Conservation (phyloP, 352 stramenopile genomes). For the Phytophthora brassicae region DNA sequence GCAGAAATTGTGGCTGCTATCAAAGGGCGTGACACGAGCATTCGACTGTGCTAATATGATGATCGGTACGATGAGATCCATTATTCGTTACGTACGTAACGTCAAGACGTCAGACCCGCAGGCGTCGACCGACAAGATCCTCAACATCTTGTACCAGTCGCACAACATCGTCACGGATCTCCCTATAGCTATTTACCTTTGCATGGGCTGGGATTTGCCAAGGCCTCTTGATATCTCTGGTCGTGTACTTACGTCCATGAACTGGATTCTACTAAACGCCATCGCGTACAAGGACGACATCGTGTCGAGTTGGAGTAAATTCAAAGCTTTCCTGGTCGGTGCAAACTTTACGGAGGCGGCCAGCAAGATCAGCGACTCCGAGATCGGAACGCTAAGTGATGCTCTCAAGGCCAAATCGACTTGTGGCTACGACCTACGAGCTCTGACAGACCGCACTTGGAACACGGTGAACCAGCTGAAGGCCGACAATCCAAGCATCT, state of each 20-base stretch:
- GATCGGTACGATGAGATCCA: constrained; percentile 29
- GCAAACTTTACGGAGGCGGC: constrained; percentile 34
- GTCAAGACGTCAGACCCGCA: constrained; percentile 38
- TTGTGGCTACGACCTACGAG: constrained; percentile 46
- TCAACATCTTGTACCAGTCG: constrained; percentile 56
- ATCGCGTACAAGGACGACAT: constrained; percentile 41
- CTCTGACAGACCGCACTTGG: constrained; percentile 46
- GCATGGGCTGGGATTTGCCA: constrained; percentile 34
- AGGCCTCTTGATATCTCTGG: constrained; percentile 26
- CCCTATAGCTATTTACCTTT: constrained; percentile 52
- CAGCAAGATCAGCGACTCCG: constrained; percentile 31
- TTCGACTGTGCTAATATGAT: constrained; percentile 55
- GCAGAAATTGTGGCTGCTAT: constrained; percentile 28
- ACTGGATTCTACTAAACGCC: constrained; percentile 40
- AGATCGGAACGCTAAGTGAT: constrained; percentile 37
- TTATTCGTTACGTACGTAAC: constrained; percentile 35
- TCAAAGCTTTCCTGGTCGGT: constrained; percentile 34
- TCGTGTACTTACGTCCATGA: constrained; percentile 38
- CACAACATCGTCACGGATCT: constrained; percentile 60
- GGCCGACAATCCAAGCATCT: constrained; percentile 28
- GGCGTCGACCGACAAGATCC: constrained; percentile 49
- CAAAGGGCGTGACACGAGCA: constrained; percentile 33
- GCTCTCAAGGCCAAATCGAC: constrained; percentile 37
- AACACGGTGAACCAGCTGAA: constrained; percentile 44
- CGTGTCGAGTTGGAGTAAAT: constrained; percentile 34